phyloP scores from a whole-genome alignment of 768 basidiomycete genomes.

The Kwoniella bestiolae region DNA sequence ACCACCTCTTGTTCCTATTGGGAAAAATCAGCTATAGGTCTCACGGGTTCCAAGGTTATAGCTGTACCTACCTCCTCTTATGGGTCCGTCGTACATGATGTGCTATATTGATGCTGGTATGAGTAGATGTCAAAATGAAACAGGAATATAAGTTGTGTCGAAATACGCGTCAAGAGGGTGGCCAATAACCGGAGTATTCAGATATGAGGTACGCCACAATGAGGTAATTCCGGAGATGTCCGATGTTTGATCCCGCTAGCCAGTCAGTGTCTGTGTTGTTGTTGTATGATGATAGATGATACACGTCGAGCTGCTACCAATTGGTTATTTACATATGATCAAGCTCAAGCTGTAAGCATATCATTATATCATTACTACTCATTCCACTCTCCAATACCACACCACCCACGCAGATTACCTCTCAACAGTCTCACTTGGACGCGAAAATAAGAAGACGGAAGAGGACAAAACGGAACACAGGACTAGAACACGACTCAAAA shows the following conservation, averaged over 20 bases:
- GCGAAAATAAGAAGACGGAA: no score
- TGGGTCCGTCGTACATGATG: constrained; percentile 51
- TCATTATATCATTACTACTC: no score
- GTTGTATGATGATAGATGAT: no score
- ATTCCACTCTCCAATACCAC: no score
- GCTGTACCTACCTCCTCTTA: constrained; percentile 40
- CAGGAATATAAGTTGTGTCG: no score
- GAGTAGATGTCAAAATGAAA: no score
- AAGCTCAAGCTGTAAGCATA: no score
- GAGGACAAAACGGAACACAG: no score
- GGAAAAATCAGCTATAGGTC: constrained; percentile 7
- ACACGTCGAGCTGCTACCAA: no score
- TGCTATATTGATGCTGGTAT: background rate
- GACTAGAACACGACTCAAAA: background rate
- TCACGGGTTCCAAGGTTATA: background rate
- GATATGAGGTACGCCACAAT: background rate
- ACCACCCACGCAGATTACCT: no score
- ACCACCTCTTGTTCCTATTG: constrained; percentile 53
- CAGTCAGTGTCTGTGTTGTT: background rate
- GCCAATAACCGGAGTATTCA: constrained; percentile 1
- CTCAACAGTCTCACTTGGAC: no score
- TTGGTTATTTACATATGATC: no score
- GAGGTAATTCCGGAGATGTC: constrained; percentile 15
- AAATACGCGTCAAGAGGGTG: background rate
- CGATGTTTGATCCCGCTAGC: constrained; percentile 22